phyloP scores from a whole-genome alignment of 768 basidiomycete species.

The Galerina sulciceps region DNA sequence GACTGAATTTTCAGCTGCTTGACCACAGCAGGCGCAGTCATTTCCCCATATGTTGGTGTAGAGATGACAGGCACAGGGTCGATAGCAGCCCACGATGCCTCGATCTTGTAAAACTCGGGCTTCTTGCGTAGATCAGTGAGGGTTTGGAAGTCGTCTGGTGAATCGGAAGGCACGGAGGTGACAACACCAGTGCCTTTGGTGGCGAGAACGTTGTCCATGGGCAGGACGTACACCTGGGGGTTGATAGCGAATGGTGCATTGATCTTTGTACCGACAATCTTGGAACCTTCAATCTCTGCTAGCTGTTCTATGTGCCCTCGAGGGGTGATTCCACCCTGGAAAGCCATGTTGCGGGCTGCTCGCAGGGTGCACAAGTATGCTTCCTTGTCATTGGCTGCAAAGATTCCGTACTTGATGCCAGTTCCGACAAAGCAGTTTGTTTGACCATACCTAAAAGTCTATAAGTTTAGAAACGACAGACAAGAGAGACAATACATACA shows the following conservation, averaged over 20 bases:
- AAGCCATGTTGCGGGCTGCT: slow-evolving; percentile 97
- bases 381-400: slow-evolving; percentile 83
- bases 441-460: slow-evolving; percentile 81
- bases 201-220: slow-evolving; percentile 98
- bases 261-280: slow-evolving; percentile 87
- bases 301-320: slow-evolving; percentile 78
- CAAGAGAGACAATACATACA: slow-evolving; percentile 52
- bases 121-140: slow-evolving; percentile 94
- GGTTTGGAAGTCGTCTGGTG: slow-evolving; percentile 94
- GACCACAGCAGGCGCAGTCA: slow-evolving; percentile 83
- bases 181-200: slow-evolving; percentile 99
- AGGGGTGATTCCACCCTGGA: slow-evolving; percentile 80
- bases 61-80: slow-evolving; percentile 88
- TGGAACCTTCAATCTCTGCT: slow-evolving; percentile 76
- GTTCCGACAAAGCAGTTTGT: slow-evolving; percentile 98
- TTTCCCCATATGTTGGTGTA: slow-evolving; percentile 91
- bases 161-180: slow-evolving; percentile 97
- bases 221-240: slow-evolving; percentile 91
- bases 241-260: slow-evolving; percentile 83
- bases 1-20: slow-evolving; percentile 93
- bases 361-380: slow-evolving; percentile 89
- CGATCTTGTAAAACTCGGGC: slow-evolving; percentile 93
- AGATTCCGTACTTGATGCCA: slow-evolving; percentile 89
- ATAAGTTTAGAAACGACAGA: slow-evolving; percentile 12
- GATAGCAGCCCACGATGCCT: slow-evolving; percentile 83